A percentile compares a stretch with the other conserved stretches of the same genome.
These are phyloP conservation scores for Mycena epipterygia DNA, from an alignment of 768 basidiomycete species.

Conservation along the genomic window DNA sequence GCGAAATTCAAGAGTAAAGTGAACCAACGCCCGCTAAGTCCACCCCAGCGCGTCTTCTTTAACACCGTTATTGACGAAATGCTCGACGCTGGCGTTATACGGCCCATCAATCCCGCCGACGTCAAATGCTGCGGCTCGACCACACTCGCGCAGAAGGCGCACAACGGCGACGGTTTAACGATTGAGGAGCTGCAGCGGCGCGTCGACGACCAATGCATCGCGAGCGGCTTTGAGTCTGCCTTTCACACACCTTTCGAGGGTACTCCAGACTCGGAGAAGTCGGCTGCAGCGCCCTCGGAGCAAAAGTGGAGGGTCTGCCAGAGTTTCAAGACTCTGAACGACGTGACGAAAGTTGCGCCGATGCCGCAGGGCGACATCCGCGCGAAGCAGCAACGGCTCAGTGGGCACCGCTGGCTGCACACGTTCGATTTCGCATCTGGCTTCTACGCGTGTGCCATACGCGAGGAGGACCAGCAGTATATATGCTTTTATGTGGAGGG, in stretches of 20 bases:
- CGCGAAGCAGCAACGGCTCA: constrained; percentile 52
- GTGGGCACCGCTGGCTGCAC: constrained; percentile 50
- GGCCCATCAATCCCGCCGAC: constrained; percentile 21
- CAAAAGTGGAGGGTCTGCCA: constrained; percentile 57
- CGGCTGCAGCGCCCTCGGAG: neutral
- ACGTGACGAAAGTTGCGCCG: constrained; percentile 44
- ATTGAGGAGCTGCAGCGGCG: constrained; percentile 28
- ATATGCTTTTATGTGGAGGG: constrained; percentile 55
- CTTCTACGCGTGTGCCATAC: constrained; percentile 46
- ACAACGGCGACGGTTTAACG: constrained; percentile 12
- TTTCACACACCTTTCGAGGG: constrained; percentile 22
- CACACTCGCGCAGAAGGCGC: constrained; percentile 34
- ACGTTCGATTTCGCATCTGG: constrained; percentile 55
- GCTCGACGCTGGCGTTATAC: constrained; percentile 34
- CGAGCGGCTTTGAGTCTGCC: neutral
- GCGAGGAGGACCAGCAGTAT: constrained; percentile 42
- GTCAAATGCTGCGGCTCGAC: constrained; percentile 33
- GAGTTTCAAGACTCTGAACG: constrained; percentile 53
- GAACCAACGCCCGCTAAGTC: constrained; percentile 39
- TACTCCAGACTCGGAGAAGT: constrained; percentile 32
- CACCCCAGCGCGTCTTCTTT: constrained; percentile 37
- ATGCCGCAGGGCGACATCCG: constrained; percentile 54
- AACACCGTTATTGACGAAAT: constrained; percentile 40
- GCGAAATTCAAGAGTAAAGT: constrained; percentile 26
- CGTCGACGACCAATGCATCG: constrained; percentile 31